These are phyloP conservation scores for Lasiodiplodia citricola DNA, from an alignment of 2,329 filamentous ascomycete species.

Conservation along the genomic window DNA sequence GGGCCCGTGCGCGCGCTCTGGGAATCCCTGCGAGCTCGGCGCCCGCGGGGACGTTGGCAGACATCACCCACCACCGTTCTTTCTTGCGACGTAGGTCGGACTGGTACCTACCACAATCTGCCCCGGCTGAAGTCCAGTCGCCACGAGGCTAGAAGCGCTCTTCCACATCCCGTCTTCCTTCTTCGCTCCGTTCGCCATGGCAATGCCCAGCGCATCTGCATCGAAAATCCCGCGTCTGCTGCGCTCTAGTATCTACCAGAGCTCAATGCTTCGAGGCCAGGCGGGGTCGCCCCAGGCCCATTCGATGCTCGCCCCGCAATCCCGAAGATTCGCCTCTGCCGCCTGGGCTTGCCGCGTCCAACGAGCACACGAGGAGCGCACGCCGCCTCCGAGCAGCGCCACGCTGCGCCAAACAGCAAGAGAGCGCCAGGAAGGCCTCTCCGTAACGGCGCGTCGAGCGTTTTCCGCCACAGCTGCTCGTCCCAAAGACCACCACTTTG, in stretches of 20 bases:
- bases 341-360: background rate
- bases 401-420: background rate
- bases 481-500: conserved; percentile 83
- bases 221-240: conserved; percentile 45
- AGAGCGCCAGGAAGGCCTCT: background rate
- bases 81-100: background rate
- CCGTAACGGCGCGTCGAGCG: conserved; percentile 31
- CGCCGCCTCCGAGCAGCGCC: background rate
- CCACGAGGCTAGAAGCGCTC: background rate
- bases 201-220: conserved; percentile 33
- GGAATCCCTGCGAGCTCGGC: conserved; percentile 25
- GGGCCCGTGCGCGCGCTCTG: conserved; percentile 9
- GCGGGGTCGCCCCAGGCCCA: background rate
- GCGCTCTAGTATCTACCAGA: conserved; percentile 45
- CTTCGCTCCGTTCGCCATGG: conserved; percentile 34
- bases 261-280: conserved; percentile 36
- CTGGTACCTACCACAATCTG: background rate
- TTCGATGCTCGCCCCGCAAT: conserved; percentile 25
- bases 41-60: background rate
- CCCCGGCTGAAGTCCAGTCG: background rate
- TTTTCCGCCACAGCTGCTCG: conserved; percentile 72
- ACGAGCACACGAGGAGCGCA: background rate
- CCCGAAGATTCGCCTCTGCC: conserved; percentile 26
- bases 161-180: conserved; percentile 1
- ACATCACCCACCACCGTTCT: conserved; percentile 8